These are phyloP conservation scores for Phyllosticta citrichinensis DNA, from an alignment of 2,329 filamentous ascomycete genomes.

Conservation along the genomic window DNA sequence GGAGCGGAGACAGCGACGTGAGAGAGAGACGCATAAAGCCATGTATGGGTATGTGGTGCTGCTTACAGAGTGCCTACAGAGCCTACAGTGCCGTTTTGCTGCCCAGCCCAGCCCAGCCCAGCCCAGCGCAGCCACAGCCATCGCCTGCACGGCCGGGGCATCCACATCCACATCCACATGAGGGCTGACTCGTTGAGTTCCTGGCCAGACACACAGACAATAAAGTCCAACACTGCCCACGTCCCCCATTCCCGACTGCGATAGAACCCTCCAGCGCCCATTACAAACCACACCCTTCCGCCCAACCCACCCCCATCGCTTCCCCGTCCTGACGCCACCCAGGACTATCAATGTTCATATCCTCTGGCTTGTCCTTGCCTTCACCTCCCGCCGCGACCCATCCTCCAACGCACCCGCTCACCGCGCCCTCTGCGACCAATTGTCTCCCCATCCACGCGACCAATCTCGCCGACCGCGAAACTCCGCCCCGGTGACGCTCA, in stretches of 20 bases:
- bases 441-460: slow-evolving; percentile 15
- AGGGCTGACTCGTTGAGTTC: background rate
- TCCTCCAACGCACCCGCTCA: slow-evolving; percentile 12
- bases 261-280: too few relatives aligned
- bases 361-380: slow-evolving; percentile 14
- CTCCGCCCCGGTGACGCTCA: slow-evolving; percentile 26
- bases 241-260: background rate
- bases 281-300: background rate
- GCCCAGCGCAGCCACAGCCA: background rate
- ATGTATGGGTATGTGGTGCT: too few relatives aligned
- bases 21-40: background rate
- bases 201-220: background rate
- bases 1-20: background rate
- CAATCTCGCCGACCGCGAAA: slow-evolving; percentile 18
- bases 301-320: background rate
- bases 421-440: slow-evolving; percentile 1
- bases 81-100: too few relatives aligned
- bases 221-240: background rate
- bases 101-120: background rate
- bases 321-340: slow-evolving; percentile 3
- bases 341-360: slow-evolving; percentile 7
- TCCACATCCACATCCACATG: background rate
- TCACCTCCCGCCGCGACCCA: slow-evolving; percentile 24
- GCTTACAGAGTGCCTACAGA: too few relatives aligned
- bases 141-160: background rate